A percentile compares a stretch with the other conserved stretches of the same genome.
Conservation (phyloP, 768 basidiomycete species). For the Boletus insuetus region DNA sequence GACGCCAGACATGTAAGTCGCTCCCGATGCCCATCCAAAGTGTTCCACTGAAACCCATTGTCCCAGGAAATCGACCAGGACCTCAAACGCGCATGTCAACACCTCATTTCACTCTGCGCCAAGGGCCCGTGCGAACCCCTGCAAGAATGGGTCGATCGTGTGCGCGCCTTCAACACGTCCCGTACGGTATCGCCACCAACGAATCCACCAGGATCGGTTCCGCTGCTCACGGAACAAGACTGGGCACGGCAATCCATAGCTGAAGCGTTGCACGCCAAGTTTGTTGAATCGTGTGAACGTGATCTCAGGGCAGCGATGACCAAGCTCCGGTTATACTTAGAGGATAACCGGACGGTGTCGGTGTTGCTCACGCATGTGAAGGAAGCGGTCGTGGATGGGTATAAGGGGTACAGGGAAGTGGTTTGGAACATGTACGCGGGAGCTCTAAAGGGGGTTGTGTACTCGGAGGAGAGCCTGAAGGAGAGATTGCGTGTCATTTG, state of each 20-base stretch:
- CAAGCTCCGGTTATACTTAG: constrained; percentile 73
- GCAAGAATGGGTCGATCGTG: constrained; percentile 59
- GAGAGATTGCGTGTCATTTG: constrained; percentile 39
- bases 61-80: constrained; percentile 84
- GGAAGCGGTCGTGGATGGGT: constrained; percentile 72
- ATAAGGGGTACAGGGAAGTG: constrained; percentile 68
- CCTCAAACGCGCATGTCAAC: constrained; percentile 82
- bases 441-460: constrained; percentile 30
- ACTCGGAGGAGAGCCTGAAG: constrained; percentile 38
- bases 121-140: constrained; percentile 57
- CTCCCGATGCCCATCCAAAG: neutral
- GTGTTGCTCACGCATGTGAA: constrained; percentile 77
- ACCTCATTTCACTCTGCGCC: constrained; percentile 66
- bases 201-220: constrained; percentile 10
- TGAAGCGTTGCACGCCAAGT: constrained; percentile 49
- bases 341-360: constrained; percentile 72
- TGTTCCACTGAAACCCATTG: neutral
- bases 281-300: constrained; percentile 52
- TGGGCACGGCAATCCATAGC: constrained; percentile 54
- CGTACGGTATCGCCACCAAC: constrained; percentile 21
- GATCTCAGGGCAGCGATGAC: constrained; percentile 54
- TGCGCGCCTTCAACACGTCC: constrained; percentile 34
- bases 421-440: constrained; percentile 49
- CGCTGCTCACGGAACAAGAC: constrained; percentile 36
- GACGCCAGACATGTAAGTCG: constrained; percentile 69